Base-by-base conservation (phyloP, 176 grass and related monocot genomes). In the Carex littledalei region DNA sequence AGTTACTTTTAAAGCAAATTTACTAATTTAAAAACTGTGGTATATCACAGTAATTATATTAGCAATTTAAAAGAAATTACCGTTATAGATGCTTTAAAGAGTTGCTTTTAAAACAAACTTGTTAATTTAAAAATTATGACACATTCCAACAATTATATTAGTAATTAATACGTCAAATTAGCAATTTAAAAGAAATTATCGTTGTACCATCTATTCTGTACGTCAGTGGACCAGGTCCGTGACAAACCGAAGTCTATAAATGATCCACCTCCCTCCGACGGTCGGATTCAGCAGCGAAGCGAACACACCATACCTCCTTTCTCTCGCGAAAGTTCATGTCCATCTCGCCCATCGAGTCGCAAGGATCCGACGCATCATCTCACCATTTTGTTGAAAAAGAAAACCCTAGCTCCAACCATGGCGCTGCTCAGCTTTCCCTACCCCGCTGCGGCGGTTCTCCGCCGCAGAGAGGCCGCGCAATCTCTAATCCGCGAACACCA, bases 321-420 rank as follows among this genome's bases (percentile, higher is more conserved):
- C 84, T 89, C 74, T 87, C 86, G 87, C 81, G 61, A 86, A 85
- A 64, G 83, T 94, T 92, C 90, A 94, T 94, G 92, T 94, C 92
- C 92, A 90, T 90, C 90, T 88, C 86, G 76, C 92, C 88, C 79
- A 74, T 67, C 78, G 92, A 92, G 92, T 89, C 86, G 86, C 78
- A 56, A 94, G 88, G 88, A 92, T 80, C 68, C 92, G 77, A 86
- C 64, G 67, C 75, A 41, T 26, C 83, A 80, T 47, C 78, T 24
- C 34, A 85, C 81, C 86, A 45, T 18, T 67, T 39, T 64, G 18
- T 70, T 57, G 52, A 85, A 82, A 20, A 53, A 43, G 43, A 87
- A 84, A 92, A 78, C 81, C 87, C 90, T 81, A 82, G 64, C 61
- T 77, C 63, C 32, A 45, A 63, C 20, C 93, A 99, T 99, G 96